phyloP scores from a whole-genome alignment of 1,284 basidiomycete genomes.

The Fomitopsis schrenkii region DNA sequence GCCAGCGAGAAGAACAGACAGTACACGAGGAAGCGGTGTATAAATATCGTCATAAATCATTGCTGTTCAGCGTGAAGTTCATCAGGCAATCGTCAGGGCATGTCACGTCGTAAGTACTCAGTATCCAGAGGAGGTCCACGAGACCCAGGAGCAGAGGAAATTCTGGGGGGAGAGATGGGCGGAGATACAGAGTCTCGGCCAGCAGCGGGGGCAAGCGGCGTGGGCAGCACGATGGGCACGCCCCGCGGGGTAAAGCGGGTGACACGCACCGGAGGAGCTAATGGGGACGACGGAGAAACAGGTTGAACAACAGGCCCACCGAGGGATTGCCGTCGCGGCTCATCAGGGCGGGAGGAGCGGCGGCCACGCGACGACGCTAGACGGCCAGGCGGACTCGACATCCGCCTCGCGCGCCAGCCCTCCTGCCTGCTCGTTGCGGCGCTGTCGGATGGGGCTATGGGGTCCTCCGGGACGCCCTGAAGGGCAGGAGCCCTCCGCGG shows the following conservation, averaged over 20 bases:
- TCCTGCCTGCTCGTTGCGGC: not conserved
- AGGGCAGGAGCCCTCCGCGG: not conserved
- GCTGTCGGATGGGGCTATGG: not conserved
- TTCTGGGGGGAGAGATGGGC: not conserved
- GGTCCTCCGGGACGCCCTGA: not conserved
- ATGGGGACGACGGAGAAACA: not conserved
- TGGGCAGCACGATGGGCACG: constrained; percentile 17
- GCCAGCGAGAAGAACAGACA: no score
- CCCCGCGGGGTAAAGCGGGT: constrained; percentile 14
- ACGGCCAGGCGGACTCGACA: not conserved
- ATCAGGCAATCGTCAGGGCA: not conserved
- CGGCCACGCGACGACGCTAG: not conserved
- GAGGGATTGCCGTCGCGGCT: not conserved
- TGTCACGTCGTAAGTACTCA: not conserved
- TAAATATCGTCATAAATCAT: constrained; percentile 1
- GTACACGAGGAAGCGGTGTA: not conserved
- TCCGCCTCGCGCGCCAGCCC: not conserved
- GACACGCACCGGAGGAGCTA: not conserved
- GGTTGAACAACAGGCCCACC: not conserved
- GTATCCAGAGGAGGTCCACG: not conserved
- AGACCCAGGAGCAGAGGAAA: not conserved
- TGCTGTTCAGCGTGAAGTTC: not conserved
- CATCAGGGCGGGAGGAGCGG: not conserved
- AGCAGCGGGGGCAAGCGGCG: constrained; percentile 13
- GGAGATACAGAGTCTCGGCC: not conserved